Evolutionary conservation across 2,329 filamentous ascomycete species (phyloP), one percentile per base, ranked within the genome.

Genomic region (Talaromyces piceae): DNA sequence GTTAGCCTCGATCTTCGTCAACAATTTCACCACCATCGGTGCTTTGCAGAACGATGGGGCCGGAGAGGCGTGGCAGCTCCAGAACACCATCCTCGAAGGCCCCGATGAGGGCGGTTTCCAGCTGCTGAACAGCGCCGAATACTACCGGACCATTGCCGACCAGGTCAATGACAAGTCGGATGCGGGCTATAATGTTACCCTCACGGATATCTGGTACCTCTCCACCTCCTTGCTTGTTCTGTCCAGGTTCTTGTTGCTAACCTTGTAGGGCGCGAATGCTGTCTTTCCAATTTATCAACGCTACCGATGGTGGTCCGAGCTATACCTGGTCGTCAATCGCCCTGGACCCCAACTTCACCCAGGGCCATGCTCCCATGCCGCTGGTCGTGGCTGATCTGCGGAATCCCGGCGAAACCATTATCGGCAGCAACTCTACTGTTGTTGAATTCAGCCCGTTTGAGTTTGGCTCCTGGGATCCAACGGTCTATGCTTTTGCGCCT

Each of bases 281-380:
- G n/a, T 84, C 84, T 1, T 94, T 86, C 69, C 90, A 95, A 70
- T 78, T 95, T 45, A 79, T 95, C 64, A 87, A 91, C 63, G 86
- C 81, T 5, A 77, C 77, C 1, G 71, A 87, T 54, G 91, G 90
- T 33, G 90, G 88, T 0, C 81, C 85, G 12, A 76, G 74, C 12
- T 90, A 86, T 62, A 95, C 90, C 3, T 95, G 84, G 73, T 94
- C 88, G 3, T 93, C 88, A 3, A 87, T 91, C 58, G 79, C 82
- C 6, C 63, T 81, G 41, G 76, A 80, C 16, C 62, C 77, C 1
- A 74, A 77, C n/a, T 91, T 91, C 66, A 68, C 72, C 1, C 70
- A 75, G 12, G 87, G 77, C 16, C 71, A 80, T 41, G 77, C 80
- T 27, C 88, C 88, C 0, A 78, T 91, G 73, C 88, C 88, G 0